A percentile compares a stretch with the other conserved stretches of the same genome.
Conservation (phyloP, 768 basidiomycete genomes). For the Butyriboletus loyo region DNA sequence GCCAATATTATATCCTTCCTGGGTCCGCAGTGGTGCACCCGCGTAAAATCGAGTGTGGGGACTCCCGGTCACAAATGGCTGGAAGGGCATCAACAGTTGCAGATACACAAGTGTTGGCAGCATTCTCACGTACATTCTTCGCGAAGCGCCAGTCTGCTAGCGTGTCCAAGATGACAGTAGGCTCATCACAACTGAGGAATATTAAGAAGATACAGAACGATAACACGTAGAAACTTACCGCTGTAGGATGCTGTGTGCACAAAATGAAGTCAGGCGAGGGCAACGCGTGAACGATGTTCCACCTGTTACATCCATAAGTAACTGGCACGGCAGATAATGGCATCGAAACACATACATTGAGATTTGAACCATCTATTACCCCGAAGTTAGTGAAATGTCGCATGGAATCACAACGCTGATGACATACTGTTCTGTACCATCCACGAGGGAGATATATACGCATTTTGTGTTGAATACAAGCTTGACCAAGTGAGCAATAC, state of each 20-base stretch:
- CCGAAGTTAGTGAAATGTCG: slow-evolving; percentile 6
- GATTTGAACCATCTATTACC: slow-evolving; percentile 79
- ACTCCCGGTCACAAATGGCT: slow-evolving; percentile 69
- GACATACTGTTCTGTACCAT: slow-evolving; percentile 77
- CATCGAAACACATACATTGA: slow-evolving; percentile 55
- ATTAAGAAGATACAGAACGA: slow-evolving; percentile 2
- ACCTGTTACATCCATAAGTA: slow-evolving; percentile 30
- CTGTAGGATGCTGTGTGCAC: slow-evolving; percentile 80
- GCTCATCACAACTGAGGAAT: slow-evolving; percentile 68
- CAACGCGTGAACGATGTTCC: slow-evolving; percentile 45
- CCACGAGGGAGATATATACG: slow-evolving; percentile 79
- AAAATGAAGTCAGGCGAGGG: slow-evolving; percentile 67
- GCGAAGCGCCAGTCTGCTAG: slow-evolving; percentile 84
- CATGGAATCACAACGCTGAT: slow-evolving; percentile 2
- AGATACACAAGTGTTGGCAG: background rate
- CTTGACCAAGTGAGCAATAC: slow-evolving; percentile 90
- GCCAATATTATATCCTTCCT: slow-evolving; percentile 89
- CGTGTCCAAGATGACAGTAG: slow-evolving; percentile 81
- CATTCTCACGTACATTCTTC: slow-evolving; percentile 57
- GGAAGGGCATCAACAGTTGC: background rate
- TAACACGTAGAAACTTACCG: slow-evolving; percentile 39
- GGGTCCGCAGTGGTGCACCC: slow-evolving; percentile 83
- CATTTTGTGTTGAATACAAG: slow-evolving; percentile 89
- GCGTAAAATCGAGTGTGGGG: slow-evolving; percentile 87
- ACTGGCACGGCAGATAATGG: background rate